A percentile compares a stretch with the other conserved stretches of the same genome.
These are phyloP conservation scores for Neurospora sp. DNA, from an alignment of 2,329 filamentous ascomycete species.

Conservation along the genomic window DNA sequence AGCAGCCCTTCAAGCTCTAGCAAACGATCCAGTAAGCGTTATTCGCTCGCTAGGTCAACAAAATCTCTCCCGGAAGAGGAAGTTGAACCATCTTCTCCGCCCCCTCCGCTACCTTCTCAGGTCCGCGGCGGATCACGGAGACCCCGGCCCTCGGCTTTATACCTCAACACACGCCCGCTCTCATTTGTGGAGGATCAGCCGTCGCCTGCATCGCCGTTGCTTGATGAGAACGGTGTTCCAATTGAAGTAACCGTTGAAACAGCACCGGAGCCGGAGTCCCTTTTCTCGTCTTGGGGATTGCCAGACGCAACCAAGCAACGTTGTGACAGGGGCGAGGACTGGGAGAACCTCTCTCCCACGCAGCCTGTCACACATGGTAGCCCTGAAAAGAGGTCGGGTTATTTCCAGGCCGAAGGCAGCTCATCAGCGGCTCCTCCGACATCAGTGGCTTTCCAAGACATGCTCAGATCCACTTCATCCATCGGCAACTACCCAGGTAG, in stretches of 20 bases:
- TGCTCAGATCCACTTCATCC: constrained; percentile 23
- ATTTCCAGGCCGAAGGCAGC: not conserved
- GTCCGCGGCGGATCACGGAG: constrained; percentile 19
- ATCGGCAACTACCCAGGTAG: constrained; percentile 22
- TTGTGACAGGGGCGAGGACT: constrained; percentile 2
- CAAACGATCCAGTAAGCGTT: constrained; percentile 36
- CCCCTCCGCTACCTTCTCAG: constrained; percentile 1
- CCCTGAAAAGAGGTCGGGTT: not conserved
- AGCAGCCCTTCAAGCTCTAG: constrained; percentile 38
- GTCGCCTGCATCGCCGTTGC: constrained; percentile 27
- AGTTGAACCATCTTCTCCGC: constrained; percentile 2
- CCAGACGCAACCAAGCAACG: not conserved
- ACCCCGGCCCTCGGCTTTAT: constrained; percentile 35
- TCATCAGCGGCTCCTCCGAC: not conserved
- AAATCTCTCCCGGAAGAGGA: constrained; percentile 4
- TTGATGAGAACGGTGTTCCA: not conserved
- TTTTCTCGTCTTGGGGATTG: constrained; percentile 13
- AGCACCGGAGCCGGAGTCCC: constrained; percentile 14
- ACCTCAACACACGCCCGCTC: constrained; percentile 37
- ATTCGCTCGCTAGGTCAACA: constrained; percentile 27
- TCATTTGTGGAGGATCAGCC: constrained; percentile 46
- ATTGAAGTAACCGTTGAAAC: not conserved
- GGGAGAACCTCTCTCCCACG: not conserved
- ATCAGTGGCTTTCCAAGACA: not conserved
- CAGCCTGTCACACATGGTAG: not conserved